phyloP scores from a whole-genome alignment of 345 rosid species.

The Angophora floribunda region DNA sequence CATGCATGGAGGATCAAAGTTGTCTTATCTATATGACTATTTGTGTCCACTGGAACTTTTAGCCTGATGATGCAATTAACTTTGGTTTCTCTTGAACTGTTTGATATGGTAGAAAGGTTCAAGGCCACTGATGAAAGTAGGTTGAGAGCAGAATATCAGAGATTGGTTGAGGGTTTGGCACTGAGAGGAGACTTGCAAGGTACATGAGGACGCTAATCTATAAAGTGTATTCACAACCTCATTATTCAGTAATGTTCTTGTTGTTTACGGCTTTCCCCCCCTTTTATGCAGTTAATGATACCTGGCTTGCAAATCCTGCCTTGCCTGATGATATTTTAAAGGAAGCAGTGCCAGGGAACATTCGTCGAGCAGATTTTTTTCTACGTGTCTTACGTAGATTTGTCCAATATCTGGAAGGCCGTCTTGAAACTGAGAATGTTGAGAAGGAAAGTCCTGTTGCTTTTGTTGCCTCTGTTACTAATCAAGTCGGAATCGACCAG shows the following conservation, averaged over 20 bases:
- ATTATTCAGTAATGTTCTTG: not conserved
- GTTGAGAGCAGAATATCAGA: conserved; percentile 85
- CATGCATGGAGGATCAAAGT: not conserved
- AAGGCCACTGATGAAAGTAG: conserved; percentile 95
- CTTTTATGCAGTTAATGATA: conserved; percentile 45
- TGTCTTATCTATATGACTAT: not conserved
- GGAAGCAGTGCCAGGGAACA: conserved; percentile 98
- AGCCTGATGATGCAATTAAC: not conserved
- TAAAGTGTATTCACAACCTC: not conserved
- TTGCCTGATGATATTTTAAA: conserved; percentile 90
- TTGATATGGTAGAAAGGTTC: conserved; percentile 96
- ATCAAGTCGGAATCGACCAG: conserved; percentile 92
- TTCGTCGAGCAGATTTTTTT: conserved; percentile 94
- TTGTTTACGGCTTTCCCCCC: not conserved
- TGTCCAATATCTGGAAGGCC: conserved; percentile 71
- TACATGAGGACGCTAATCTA: conserved; percentile 15
- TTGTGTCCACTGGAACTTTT: not conserved
- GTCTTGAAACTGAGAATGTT: conserved; percentile 78
- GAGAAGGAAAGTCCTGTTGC: conserved; percentile 92
- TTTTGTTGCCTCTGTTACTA: conserved; percentile 58
- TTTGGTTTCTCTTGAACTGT: conserved; percentile 21
- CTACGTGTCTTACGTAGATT: conserved; percentile 81
- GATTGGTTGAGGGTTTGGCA: conserved; percentile 95
- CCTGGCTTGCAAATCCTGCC: conserved; percentile 98
- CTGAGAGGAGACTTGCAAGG: conserved; percentile 77